Percentiles rank a stretch among this genome's conserved stretches.
Evolutionary conservation across 129 eudicot species (phyloP).

Genomic region (Flaveria trinervia): DNA sequence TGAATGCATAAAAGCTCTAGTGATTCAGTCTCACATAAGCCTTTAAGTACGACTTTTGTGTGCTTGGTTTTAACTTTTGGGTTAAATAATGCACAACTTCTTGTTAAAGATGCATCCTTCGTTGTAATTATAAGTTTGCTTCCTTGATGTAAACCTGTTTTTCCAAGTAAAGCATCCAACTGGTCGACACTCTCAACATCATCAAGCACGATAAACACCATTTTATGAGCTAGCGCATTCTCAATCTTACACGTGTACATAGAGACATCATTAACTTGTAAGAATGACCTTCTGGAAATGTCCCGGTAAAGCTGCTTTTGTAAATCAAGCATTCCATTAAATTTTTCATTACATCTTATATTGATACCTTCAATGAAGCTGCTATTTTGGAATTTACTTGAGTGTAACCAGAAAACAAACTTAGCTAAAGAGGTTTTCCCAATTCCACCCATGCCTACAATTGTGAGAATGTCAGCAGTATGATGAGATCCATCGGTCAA

Average conservation of each 20-base stretch:
- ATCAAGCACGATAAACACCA: constrained; percentile 36
- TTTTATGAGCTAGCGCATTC: constrained; percentile 9
- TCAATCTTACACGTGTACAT: constrained; percentile 22
- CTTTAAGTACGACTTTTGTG: neutral
- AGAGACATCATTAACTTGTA: constrained; percentile 10
- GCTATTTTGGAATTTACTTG: constrained; percentile 9
- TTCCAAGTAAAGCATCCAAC: constrained; percentile 9
- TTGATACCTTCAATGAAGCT: constrained; percentile 26
- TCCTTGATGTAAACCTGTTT: constrained; percentile 7
- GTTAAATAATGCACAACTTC: constrained; percentile 4
- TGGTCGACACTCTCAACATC: constrained; percentile 7
- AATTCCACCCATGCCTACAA: constrained; percentile 36
- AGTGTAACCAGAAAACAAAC: neutral
- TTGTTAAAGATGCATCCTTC: neutral
- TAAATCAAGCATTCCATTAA: constrained; percentile 22
- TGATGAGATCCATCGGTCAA: constrained; percentile 9
- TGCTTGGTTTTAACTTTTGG: neutral
- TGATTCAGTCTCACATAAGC: constrained; percentile 20
- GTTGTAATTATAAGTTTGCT: constrained; percentile 43
- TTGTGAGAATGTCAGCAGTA: neutral
- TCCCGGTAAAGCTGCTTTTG: constrained; percentile 31
- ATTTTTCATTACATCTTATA: neutral
- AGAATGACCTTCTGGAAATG: neutral
- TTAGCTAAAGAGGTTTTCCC: constrained; percentile 36
- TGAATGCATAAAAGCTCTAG: constrained; percentile 31